phyloP scores from a whole-genome alignment of 164 flowering plant genomes.

The Protea cynaroides region DNA sequence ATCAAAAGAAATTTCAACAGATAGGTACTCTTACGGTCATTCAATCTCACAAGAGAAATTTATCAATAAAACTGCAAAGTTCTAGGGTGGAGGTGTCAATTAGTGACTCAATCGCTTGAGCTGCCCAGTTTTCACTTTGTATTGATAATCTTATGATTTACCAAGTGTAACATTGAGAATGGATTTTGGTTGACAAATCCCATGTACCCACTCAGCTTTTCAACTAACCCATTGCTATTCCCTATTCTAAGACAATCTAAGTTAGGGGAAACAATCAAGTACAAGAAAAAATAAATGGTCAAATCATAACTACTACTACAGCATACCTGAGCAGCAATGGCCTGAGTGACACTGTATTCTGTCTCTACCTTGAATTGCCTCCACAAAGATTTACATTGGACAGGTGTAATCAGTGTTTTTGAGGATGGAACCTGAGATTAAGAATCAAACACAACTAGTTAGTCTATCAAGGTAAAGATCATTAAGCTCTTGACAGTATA shows the following conservation, averaged over 20 bases:
- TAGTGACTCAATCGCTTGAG: too few relatives aligned
- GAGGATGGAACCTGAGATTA: slow-evolving; percentile 51
- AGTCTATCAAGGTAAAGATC: not conserved
- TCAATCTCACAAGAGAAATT: not conserved
- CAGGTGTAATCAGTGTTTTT: slow-evolving; percentile 78
- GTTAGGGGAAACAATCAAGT: not conserved
- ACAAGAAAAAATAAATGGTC: not conserved
- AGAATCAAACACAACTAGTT: slow-evolving; percentile 2
- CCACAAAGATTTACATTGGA: slow-evolving; percentile 89
- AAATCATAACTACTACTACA: not conserved
- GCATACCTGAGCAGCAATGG: slow-evolving; percentile 80
- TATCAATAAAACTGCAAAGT: not conserved
- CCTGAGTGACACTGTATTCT: slow-evolving; percentile 81
- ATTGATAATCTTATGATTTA: too few relatives aligned
- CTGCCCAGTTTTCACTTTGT: too few relatives aligned
- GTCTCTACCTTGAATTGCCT: slow-evolving; percentile 85
- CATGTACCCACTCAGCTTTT: too few relatives aligned
- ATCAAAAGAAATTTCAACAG: too few relatives aligned
- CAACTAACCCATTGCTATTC: not conserved
- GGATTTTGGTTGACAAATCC: too few relatives aligned
- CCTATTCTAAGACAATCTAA: not conserved
- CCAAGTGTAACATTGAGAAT: too few relatives aligned
- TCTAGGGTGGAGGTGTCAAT: not conserved
- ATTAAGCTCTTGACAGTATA: not conserved
- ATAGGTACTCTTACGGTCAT: too few relatives aligned